Evolutionary conservation across 371 early-diverging fungal species (phyloP), one percentile per base, ranked within the genome.

Genomic region (Actinomortierella wolfii): DNA sequence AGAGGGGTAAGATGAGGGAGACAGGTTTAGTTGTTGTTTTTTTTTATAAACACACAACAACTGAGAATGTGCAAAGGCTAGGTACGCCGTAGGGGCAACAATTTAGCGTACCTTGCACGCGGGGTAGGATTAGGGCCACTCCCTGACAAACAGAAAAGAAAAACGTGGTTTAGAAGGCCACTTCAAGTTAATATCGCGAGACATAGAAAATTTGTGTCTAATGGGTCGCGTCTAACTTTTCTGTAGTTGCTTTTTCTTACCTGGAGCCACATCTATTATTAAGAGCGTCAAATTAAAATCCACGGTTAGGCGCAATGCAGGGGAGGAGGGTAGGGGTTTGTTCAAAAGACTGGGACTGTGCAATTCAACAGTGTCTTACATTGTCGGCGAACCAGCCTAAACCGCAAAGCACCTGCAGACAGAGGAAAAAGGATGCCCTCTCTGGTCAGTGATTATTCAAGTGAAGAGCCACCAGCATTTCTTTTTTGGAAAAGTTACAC

Each of bases 331-430:
- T 34, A 40, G 28, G 4, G 41, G 24, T 28, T 17, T 42, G 26
- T n/a, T 23, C 18, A 23, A 15, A 29, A 25, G 47, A 54, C 28
- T 18, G 51, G 24, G 34, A 51, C 41, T n/a, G 17, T n/a, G 1
- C 34, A 34, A 52, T 23, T 15, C 26, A 55, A 17, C 20, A 42
- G 3, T 43, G 24, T 39, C 79, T 79, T 86, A 91, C 89, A 81
- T 94, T 94, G 73, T 93, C 94, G 2, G 92, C 92, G 41, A 92
- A 78, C 94, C 93, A 94, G 1, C 93, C 94, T 47, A 92, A 83
- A 9, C 91, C 91, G 67, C 92, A 89, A 51, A 91, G 78, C 20
- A 87, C 79, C 86, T 89, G 61, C 56, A 76, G 29, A 51, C 41
- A 57, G 15, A 8, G 11, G 23, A 55, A 34, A 39, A 41, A 18